Base-by-base conservation (phyloP, 2,329 filamentous ascomycete genomes). In the Stemphylium lycopersici region DNA sequence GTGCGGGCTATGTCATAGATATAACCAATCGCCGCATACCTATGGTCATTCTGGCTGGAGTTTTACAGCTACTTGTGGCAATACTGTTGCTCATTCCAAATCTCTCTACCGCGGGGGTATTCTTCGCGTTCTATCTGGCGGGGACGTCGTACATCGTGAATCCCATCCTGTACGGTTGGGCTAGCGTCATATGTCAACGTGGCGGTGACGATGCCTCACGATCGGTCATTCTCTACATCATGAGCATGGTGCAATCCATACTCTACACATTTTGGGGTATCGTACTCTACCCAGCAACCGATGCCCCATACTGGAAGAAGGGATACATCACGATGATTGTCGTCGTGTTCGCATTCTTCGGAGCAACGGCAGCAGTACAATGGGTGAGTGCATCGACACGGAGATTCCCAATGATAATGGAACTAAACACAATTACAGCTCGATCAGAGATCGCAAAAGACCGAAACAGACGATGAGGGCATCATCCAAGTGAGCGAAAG, bases 241-340 rank as follows among this genome's bases (percentile, higher is more conserved):
- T 80, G 77, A 78, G 76, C 10, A 73, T 75, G 20, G 70, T 72
- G 2, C 72, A 74, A 12, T 73, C 72, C 37, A 64, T 76, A 0
- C 53, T 80, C 22, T 80, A 77, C 55, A 79, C 79, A 0, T 80
- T 79, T 43, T 80, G 78, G 78, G 78, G 78, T 0, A 78, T 80
- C 4, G 62, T 70, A 0, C 58, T 81, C 6, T 80, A 80, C 33
- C 67, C 76, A 11, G 77, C 77, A 0, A 71, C 69, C 4, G 76
- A 80, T 53, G 77, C 77, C 0, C 77, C 78, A 3, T 79, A 79
- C 47, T 79, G 78, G 69, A 69, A 63, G 41, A 76, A 75, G 43
- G 76, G 75, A 0, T 70, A 65, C 6, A 73, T 77, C 31, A 58
- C 73, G 1, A 74, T 77, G 68, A 67, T 77, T 15, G 59, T 67